phyloP scores from a whole-genome alignment of 768 basidiomycete genomes.

The Lactifluus piperatus region DNA sequence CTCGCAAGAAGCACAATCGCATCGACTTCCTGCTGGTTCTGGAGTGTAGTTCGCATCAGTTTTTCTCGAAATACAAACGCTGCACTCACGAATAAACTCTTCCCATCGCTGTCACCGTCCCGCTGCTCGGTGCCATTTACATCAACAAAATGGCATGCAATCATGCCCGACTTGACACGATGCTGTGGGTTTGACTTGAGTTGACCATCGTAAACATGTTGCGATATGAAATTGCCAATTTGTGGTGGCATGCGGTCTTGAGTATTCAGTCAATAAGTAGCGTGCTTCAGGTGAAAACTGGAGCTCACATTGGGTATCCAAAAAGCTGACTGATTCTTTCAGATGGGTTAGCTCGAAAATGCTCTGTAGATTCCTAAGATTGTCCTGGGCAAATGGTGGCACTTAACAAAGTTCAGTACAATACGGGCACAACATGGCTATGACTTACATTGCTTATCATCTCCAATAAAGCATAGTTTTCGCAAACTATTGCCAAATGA shows the following conservation, averaged over 20 bases:
- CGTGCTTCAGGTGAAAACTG: not conserved
- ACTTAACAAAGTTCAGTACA: conserved; percentile 37
- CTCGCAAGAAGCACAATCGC: conserved; percentile 49
- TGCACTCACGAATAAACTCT: not conserved
- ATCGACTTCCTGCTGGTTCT: conserved; percentile 57
- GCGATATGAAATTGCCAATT: conserved; percentile 66
- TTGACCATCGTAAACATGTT: conserved; percentile 50
- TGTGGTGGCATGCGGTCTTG: conserved; percentile 80
- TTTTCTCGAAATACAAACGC: not conserved
- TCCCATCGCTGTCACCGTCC: not conserved
- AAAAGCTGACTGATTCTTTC: conserved; percentile 37
- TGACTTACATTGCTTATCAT: conserved; percentile 34
- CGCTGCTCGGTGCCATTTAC: conserved; percentile 32
- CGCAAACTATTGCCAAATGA: conserved; percentile 23
- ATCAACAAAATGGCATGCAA: conserved; percentile 65
- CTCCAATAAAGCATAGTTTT: conserved; percentile 35
- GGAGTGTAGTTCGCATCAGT: not conserved
- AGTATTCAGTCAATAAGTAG: conserved; percentile 8
- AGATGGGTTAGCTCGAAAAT: conserved; percentile 73
- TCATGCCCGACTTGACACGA: conserved; percentile 33
- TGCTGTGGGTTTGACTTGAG: conserved; percentile 49
- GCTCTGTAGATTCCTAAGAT: conserved; percentile 54
- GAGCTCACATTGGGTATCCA: conserved; percentile 66
- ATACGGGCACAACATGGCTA: not conserved
- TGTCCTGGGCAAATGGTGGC: conserved; percentile 72